Base-by-base conservation (phyloP, 108 stramenopile species). In the Thalassiosira profunda region DNA sequence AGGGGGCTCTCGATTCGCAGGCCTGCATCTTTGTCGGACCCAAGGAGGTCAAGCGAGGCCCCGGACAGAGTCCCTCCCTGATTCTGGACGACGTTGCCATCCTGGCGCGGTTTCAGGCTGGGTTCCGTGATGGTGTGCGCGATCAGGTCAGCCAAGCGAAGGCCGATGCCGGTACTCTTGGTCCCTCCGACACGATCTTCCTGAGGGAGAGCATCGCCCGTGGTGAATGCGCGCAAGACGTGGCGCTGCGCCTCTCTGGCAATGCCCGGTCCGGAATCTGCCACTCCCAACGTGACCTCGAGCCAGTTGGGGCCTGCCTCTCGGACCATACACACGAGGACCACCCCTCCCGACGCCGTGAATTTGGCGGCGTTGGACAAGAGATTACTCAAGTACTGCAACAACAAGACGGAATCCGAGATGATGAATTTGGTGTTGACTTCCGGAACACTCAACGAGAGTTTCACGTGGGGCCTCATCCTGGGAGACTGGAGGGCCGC, bases 191-290 rank as follows among this genome's bases (percentile, higher is more conserved):
- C 52, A 24, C 34, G 49, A 36, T 76, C 75, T 34, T 76, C 75
- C 28, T 70, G 75, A 3, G 75, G 75, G 9, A 76, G 58, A 40
- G 75, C 75, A 38, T 70, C 68, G 30, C 75, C 75, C 45, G 75
- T 76, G n/a, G 75, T 76, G 49, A 76, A 76, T 48, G 75, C 75
- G 26, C 58, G 29, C 47, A 76, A 48, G 24, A 76, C 75, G 36
- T 67, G 75, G 17, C 67, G 59, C 26, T 76, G 75, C 12, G 65
- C 30, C 47, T 58, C 75, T 23, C 37, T 24, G 26, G 48, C 31
- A 70, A 76, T 76, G 11, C 75, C 75, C 18, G 75, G 75, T 2
- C 75, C 75, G 29, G 43, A 63, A 63, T 76, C 75, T 26, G 75
- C 69, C 21, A 76, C 75, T 23, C 67, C 75, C 21, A 76, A 53